These are phyloP conservation scores for Diaporthe australafricana DNA, from an alignment of 2,329 filamentous ascomycete species.

Conservation along the genomic window DNA sequence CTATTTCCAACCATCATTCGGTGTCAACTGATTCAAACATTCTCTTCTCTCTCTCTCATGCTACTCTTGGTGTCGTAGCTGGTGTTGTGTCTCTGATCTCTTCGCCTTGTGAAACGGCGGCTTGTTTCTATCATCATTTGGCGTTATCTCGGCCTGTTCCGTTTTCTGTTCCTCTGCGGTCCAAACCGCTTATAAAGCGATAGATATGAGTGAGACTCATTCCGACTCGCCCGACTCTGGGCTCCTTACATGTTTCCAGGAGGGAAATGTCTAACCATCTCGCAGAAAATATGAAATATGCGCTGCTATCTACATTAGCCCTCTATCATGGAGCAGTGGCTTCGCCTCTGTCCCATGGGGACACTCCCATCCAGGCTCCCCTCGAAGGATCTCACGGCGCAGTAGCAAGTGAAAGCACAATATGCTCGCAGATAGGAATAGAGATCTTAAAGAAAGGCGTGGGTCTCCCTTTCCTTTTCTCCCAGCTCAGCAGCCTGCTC, in stretches of 20 bases:
- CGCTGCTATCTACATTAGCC: constrained; percentile 17
- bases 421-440: constrained; percentile 77
- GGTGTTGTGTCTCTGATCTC: background rate
- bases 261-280: background rate
- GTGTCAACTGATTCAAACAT: background rate
- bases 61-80: background rate
- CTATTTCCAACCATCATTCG: background rate
- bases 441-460: constrained; percentile 68
- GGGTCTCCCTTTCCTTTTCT: constrained; percentile 39
- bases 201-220: constrained; percentile 32
- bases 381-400: constrained; percentile 60
- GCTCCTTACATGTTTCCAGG: background rate
- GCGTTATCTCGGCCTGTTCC: constrained; percentile 10
- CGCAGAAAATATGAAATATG: constrained; percentile 10
- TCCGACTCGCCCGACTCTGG: background rate
- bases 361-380: constrained; percentile 16
- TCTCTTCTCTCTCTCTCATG: background rate
- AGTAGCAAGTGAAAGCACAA: constrained; percentile 75
- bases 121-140: background rate
- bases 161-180: background rate
- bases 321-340: constrained; percentile 22
- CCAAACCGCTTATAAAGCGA: constrained; percentile 5
- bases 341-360: constrained; percentile 15
- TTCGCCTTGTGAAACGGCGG: background rate
- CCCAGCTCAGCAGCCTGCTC: background rate